Percentiles rank a stretch among this genome's conserved stretches.
Conservation (phyloP, 2,329 filamentous ascomycete genomes). For the Fusarium keratoplasticum region DNA sequence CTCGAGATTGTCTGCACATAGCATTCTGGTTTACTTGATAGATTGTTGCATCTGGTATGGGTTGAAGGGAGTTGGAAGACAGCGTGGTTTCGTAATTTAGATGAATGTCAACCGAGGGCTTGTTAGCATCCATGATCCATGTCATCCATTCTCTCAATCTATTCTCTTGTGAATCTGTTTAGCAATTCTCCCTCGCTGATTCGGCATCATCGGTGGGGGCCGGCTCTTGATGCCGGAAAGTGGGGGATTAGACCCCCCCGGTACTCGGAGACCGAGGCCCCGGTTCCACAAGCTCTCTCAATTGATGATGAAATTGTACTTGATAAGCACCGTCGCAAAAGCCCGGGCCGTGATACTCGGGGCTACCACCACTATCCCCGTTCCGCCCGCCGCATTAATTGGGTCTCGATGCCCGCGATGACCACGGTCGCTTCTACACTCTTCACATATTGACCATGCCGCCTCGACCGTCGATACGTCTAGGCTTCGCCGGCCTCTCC, state of each 20-base stretch:
- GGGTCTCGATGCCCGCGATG: not conserved
- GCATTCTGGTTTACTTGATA: slow-evolving; percentile 40
- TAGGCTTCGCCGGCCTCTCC: slow-evolving; percentile 21
- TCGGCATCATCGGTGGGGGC: slow-evolving; percentile 28
- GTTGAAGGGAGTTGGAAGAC: slow-evolving; percentile 28
- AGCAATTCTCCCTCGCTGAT: slow-evolving; percentile 23
- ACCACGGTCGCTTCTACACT: not conserved
- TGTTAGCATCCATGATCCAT: not conserved
- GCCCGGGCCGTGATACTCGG: slow-evolving; percentile 26
- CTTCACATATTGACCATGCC: slow-evolving; percentile 21
- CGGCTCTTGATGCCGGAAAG: slow-evolving; percentile 33
- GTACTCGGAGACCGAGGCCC: slow-evolving; percentile 39
- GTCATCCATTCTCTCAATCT: not conserved
- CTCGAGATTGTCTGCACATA: slow-evolving; percentile 32
- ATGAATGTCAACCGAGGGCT: not conserved
- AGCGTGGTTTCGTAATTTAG: slow-evolving; percentile 16
- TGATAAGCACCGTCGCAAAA: slow-evolving; percentile 22
- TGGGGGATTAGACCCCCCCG: slow-evolving; percentile 28
- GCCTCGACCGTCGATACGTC: slow-evolving; percentile 24
- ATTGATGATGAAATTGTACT: slow-evolving; percentile 25
- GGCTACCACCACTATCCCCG: slow-evolving; percentile 1
- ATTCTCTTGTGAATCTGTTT: not conserved
- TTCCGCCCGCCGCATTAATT: not conserved
- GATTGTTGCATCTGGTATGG: slow-evolving; percentile 36
- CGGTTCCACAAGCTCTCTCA: slow-evolving; percentile 1